These are phyloP conservation scores for Emergomyces orientalis DNA, from an alignment of 2,329 filamentous ascomycete genomes.

Conservation along the genomic window DNA sequence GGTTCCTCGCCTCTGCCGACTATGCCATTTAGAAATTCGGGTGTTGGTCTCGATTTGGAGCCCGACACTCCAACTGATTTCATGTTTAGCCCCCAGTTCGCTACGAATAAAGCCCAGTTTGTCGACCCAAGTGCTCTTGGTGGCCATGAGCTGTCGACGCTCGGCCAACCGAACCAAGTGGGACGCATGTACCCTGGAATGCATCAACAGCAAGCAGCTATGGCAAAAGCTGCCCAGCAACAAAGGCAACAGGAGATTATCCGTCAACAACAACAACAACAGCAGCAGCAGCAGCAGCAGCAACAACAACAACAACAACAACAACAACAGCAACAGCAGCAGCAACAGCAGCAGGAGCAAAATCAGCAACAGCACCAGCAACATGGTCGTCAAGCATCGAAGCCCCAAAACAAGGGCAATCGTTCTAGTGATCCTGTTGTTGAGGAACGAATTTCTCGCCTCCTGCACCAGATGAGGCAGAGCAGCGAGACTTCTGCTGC, in stretches of 20 bases:
- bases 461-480: slow-evolving; percentile 84
- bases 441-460: slow-evolving; percentile 87
- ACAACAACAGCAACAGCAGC: slow-evolving; percentile 48
- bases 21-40: neutral
- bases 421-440: slow-evolving; percentile 56
- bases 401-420: slow-evolving; percentile 23
- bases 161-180: slow-evolving; percentile 45
- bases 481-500: slow-evolving; percentile 48
- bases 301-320: slow-evolving; percentile 57
- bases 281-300: slow-evolving; percentile 32
- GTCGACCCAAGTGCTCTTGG: slow-evolving; percentile 67
- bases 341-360: slow-evolving; percentile 24
- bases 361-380: slow-evolving; percentile 15
- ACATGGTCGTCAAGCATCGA: slow-evolving; percentile 23
- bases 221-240: slow-evolving; percentile 64
- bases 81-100: slow-evolving; percentile 2
- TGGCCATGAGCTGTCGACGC: slow-evolving; percentile 49
- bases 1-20: slow-evolving; percentile 18
- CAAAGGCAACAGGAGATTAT: slow-evolving; percentile 52
- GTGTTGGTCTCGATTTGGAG: neutral
- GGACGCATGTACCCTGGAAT: slow-evolving; percentile 85
- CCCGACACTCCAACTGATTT: slow-evolving; percentile 1
- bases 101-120: slow-evolving; percentile 41
- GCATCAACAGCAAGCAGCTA: slow-evolving; percentile 77
- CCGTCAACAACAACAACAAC: slow-evolving; percentile 43